Evolutionary conservation across 169 alveolate species (phyloP).

Genomic region (Cryptosporidium viatorum): DNA sequence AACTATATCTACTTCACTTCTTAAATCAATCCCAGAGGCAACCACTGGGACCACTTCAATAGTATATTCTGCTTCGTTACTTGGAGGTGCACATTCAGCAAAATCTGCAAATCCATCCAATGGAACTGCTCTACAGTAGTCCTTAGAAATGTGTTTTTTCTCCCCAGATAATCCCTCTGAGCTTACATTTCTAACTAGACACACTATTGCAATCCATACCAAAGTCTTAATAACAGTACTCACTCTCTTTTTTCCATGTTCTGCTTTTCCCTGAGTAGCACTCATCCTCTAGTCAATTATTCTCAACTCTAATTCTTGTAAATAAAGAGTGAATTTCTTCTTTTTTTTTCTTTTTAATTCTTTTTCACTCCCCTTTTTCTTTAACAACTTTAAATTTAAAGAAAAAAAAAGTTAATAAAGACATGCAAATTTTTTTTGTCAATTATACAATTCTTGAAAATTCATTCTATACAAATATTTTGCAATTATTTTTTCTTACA

Average conservation of each 20-base stretch:
- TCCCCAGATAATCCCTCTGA: constrained; percentile 29
- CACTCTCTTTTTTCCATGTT: constrained; percentile 9
- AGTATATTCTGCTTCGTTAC: constrained; percentile 85
- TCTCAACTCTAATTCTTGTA: neutral
- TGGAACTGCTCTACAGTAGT: constrained; percentile 90
- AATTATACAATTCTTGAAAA: neutral
- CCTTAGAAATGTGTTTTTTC: constrained; percentile 64
- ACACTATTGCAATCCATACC: constrained; percentile 20
- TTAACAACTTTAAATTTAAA: constrained; percentile 12
- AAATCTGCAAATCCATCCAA: constrained; percentile 86
- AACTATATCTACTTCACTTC: constrained; percentile 81
- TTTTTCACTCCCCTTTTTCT: constrained; percentile 16
- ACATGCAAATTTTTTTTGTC: constrained; percentile 7
- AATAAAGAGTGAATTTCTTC: constrained; percentile 24
- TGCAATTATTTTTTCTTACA: neutral
- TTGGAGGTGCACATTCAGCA: constrained; percentile 89
- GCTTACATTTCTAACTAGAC: neutral
- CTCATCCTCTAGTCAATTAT: neutral
- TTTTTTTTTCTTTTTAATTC: neutral
- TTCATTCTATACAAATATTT: neutral
- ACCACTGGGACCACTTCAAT: constrained; percentile 86
- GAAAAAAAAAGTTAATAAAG: constrained; percentile 16
- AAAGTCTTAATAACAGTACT: constrained; percentile 12
- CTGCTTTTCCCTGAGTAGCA: neutral
- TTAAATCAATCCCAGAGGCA: constrained; percentile 82